A percentile compares a stretch with the other conserved stretches of the same genome.
phyloP scores from a whole-genome alignment of 495 filamentous ascomycete genomes.

The Letharia lupina region DNA sequence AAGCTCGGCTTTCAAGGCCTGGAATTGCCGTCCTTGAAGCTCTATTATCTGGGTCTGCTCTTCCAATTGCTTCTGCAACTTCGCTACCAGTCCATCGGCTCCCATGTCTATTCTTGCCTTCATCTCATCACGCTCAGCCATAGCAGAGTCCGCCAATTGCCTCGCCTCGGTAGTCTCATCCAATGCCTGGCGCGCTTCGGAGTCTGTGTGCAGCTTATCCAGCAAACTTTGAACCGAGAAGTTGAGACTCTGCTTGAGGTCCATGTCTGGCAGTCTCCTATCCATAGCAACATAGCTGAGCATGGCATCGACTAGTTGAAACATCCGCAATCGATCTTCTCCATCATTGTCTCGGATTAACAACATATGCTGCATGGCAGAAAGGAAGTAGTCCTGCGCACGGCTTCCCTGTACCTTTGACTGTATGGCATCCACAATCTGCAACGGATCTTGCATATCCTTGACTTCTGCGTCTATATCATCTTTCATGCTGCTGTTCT shows the following conservation, averaged over 20 bases:
- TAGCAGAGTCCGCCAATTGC: constrained; percentile 87
- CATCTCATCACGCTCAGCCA: constrained; percentile 96
- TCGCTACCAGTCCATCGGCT: constrained; percentile 87
- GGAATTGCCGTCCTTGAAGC: constrained; percentile 74
- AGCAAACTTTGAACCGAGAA: constrained; percentile 94
- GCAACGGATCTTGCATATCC: constrained; percentile 85
- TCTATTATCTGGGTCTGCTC: constrained; percentile 88
- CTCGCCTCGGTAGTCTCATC: constrained; percentile 85
- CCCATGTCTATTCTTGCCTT: constrained; percentile 84
- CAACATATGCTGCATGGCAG: constrained; percentile 88
- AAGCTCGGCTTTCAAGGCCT: constrained; percentile 79
- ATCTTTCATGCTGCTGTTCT: constrained; percentile 83
- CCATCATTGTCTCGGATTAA: constrained; percentile 87
- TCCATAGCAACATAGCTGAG: constrained; percentile 99
- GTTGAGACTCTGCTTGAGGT: constrained; percentile 92
- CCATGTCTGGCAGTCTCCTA: constrained; percentile 87
- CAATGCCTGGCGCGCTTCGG: constrained; percentile 79
- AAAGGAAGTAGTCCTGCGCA: constrained; percentile 91
- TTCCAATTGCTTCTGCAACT: constrained; percentile 84
- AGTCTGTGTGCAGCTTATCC: constrained; percentile 93
- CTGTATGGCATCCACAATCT: constrained; percentile 91
- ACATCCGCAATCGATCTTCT: constrained; percentile 90
- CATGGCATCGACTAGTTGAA: constrained; percentile 96
- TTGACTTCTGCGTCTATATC: constrained; percentile 84
- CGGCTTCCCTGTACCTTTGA: constrained; percentile 73